Percentiles rank a stretch among this genome's conserved stretches.
These are phyloP conservation scores for Fallopia convolvulus DNA, from an alignment of 148 eudicot genomes.

Conservation along the genomic window DNA sequence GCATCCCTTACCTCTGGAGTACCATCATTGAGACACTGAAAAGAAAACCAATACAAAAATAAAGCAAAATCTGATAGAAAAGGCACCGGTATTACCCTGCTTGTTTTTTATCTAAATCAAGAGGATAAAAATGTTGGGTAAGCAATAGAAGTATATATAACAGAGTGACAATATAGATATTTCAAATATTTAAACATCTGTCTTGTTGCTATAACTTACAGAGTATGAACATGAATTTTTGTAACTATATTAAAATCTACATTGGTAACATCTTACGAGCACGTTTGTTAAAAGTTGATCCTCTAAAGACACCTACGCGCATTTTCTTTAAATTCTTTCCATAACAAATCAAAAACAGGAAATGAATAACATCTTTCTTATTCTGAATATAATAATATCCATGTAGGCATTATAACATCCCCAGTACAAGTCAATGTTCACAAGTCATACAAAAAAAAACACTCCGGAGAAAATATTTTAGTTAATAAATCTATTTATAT, in stretches of 20 bases:
- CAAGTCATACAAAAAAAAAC: not conserved
- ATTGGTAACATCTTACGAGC: not conserved
- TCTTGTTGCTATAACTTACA: too few species aligned
- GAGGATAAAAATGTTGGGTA: not conserved
- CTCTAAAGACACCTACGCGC: not conserved
- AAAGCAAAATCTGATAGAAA: not conserved
- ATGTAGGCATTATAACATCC: too few species aligned
- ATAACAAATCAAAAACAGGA: not conserved
- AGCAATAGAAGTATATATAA: not conserved
- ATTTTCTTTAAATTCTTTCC: not conserved
- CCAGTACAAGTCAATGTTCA: not conserved
- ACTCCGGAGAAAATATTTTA: too few species aligned
- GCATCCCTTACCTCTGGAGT: slow-evolving; percentile 99
- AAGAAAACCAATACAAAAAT: not conserved
- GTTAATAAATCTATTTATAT: too few species aligned
- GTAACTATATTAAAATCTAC: not conserved
- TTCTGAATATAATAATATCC: not conserved
- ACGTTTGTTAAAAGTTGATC: not conserved
- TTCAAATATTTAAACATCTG: not conserved
- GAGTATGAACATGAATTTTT: too few species aligned
- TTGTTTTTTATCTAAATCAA: not conserved
- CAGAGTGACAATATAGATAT: not conserved
- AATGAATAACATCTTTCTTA: not conserved
- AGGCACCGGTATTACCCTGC: not conserved
- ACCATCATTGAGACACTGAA: slow-evolving; percentile 92